Percentiles rank a stretch among this genome's conserved stretches.
Evolutionary conservation across 108 stramenopile genomes (phyloP).

Genomic region (Skeletonema grethae): DNA sequence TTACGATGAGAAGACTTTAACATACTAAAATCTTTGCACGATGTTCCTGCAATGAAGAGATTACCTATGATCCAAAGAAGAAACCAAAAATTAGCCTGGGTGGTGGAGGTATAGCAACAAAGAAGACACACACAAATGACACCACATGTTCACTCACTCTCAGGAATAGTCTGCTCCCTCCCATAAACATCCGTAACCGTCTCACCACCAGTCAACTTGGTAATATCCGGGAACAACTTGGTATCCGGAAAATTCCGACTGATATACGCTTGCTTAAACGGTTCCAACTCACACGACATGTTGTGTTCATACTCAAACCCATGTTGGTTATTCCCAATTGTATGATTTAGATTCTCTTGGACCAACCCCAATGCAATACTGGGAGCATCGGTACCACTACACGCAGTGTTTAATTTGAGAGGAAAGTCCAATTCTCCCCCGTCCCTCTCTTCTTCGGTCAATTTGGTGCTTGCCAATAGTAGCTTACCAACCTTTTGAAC

Average conservation of each 20-base stretch:
- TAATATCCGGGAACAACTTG: conserved; percentile 67
- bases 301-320: conserved; percentile 48
- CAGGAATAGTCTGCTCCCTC: conserved; percentile 44
- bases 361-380: conserved; percentile 60
- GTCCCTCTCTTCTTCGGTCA: conserved; percentile 11
- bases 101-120: not conserved
- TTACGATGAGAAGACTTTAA: conserved; percentile 50
- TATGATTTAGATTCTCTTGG: conserved; percentile 51
- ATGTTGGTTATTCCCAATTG: not conserved
- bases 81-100: not conserved
- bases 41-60: conserved; percentile 77
- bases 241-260: conserved; percentile 60
- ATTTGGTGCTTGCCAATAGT: conserved; percentile 15
- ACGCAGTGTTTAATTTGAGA: conserved; percentile 62
- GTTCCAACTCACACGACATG: conserved; percentile 74
- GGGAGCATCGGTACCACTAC: conserved; percentile 77
- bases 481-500: conserved; percentile 62
- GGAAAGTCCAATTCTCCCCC: conserved; percentile 33
- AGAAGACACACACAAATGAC: not conserved
- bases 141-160: conserved; percentile 11
- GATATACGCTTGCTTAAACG: conserved; percentile 80
- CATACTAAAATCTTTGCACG: conserved; percentile 78
- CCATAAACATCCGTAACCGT: conserved; percentile 67
- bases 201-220: conserved; percentile 58
- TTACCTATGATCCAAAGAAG: conserved; percentile 21